Evolutionary conservation across 2,329 filamentous ascomycete genomes (phyloP), one percentile per base, ranked within the genome.

Genomic region (Xylariomycetidae sp.): DNA sequence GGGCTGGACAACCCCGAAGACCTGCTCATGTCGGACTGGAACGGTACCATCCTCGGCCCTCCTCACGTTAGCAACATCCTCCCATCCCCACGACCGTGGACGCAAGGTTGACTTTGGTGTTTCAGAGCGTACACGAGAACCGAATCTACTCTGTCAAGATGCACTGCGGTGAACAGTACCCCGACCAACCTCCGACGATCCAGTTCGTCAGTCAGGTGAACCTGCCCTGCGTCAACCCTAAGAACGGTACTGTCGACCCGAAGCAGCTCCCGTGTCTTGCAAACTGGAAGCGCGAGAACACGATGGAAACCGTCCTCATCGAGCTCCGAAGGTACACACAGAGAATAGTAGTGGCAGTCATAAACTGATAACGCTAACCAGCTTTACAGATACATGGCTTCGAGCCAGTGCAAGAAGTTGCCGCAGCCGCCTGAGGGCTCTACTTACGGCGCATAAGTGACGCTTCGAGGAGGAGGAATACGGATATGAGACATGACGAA

Each of bases 111-210:
- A 16, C 20, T n/a, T 10, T 5, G 16, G 8, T 4, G 14, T 23
- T 18, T 10, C 54, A 92, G 85, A 94, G 88, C 63, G 88, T 82
- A 42, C 90, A 96, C 60, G 92, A 98, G 72, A 98, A 98, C 67
- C 85, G 92, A 54, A 98, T 98, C 67, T 98, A 98, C 73, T 93
- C 87, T 49, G 76, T 98, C 53, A 93, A 90, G 64, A 95, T 98
- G 68, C 83, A 94, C 68, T 98, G 92, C 68, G 89, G 88, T 42
- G 72, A 79, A 30, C 70, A 85, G 37, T 98, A 98, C 61, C 92
- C 92, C 32, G 88, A 95, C 58, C 70, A 76, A 42, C 92, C 92
- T 28, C 92, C 92, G 0, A 79, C 82, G 32, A 85, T 98, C 53
- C 81, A 90, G 54, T 98, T 98, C 64, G 79, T 92, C 52, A 95